Evolutionary conservation across 148 eudicot genomes (phyloP), one percentile per base, ranked within the genome.

Genomic region (Pouteria glomerata): DNA sequence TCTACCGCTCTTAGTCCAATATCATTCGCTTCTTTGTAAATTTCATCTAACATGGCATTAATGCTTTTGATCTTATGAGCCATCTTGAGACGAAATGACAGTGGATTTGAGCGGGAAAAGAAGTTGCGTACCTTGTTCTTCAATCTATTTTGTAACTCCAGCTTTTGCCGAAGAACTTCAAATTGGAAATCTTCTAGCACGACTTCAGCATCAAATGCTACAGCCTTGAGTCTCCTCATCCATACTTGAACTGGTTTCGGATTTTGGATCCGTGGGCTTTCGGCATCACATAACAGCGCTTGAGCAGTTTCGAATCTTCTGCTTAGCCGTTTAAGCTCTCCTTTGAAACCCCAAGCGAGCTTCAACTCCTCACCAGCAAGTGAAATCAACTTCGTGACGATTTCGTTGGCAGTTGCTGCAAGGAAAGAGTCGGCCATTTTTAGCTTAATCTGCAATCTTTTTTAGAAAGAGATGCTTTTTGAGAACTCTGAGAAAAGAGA

Each of bases 121-220:
- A n/a, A n/a, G n/a, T n/a, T 4, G 50, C 68, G 8, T 41, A 53
- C 48, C 68, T 41, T 39, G 26, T 24, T 21, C 50, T 15, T 39
- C 29, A n/a, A n/a, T n/a, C n/a, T n/a, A n/a, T 8, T 51, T 51
- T 24, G 56, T 3, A n/a, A 3, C 56, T 51, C 56, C 56, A 51
- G 8, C 50, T 39, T 39, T 7, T 23, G 29, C 3, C 51, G 48
- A 11, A 70, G 52, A 23, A 39, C n/a, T 37, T 57, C 26, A 15
- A 56, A 70, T 31, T 14, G 24, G 26, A 70, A 5, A n/a, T 56
- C 64, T 39, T 70, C 73, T 15, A 30, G 26, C 29, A 70, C 51
- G 39, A 37, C 34, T 8, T 27, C 53, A n/a, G 50, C 62, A 3
- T 18, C 7, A 51, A 24, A 2, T n/a, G 4, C 23, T 51, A 18